phyloP scores from a whole-genome alignment of 495 filamentous ascomycete genomes.

The Aspergillus sparsus region DNA sequence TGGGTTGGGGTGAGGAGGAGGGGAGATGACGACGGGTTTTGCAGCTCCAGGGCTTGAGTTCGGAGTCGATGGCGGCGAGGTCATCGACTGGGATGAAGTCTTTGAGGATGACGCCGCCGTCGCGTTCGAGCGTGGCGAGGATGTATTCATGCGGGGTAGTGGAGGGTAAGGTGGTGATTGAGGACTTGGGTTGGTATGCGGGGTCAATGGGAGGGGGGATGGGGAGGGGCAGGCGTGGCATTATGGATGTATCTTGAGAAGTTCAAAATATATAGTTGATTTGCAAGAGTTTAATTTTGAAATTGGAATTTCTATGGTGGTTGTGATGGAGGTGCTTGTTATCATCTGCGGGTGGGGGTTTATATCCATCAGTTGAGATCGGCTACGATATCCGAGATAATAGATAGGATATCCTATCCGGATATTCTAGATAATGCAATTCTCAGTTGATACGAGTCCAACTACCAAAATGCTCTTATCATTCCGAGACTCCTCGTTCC shows the following conservation, averaged over 20 bases:
- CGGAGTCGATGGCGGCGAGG: constrained; percentile 21
- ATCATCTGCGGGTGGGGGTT: not conserved
- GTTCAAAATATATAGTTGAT: not conserved
- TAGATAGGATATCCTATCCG: not conserved
- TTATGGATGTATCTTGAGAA: not conserved
- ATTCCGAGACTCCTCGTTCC: not conserved
- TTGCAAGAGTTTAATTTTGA: not conserved
- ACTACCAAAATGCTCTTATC: too few species aligned
- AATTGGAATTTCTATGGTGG: too few species aligned
- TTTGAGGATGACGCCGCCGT: constrained; percentile 36
- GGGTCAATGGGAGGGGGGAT: constrained; percentile 17
- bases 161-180: constrained; percentile 22
- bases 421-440: too few species aligned
- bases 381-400: not conserved
- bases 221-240: constrained; percentile 15
- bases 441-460: too few species aligned
- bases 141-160: constrained; percentile 32
- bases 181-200: constrained; percentile 17
- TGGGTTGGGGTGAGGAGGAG: too few species aligned
- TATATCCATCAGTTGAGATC: not conserved
- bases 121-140: constrained; percentile 32
- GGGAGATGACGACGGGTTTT: constrained; percentile 8
- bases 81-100: constrained; percentile 25
- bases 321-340: too few species aligned
- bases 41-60: constrained; percentile 20